Evolutionary conservation across 2,329 filamentous ascomycete genomes (phyloP), one percentile per base, ranked within the genome.

Genomic region (Trichoderma brevicompactum): DNA sequence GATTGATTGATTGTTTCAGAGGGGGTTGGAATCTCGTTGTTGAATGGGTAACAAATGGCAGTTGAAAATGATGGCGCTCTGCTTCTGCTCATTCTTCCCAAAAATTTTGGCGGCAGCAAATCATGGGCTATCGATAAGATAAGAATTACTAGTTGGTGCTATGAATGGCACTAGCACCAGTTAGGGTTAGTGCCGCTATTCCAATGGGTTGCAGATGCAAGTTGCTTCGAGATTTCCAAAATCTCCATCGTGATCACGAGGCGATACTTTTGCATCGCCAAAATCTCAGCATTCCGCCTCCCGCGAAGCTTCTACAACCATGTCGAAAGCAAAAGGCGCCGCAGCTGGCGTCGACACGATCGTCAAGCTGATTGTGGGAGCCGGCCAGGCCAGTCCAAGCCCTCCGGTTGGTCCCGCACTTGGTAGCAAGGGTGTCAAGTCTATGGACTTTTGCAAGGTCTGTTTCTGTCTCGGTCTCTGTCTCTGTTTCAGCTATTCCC

Each of bases 381-480:
- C 95, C 65, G 95, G 95, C 32, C 92, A 97, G 79, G 95, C 95
- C 67, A 94, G 89, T 74, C 95, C 95, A 36, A 96, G 93, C 80
- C 95, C 95, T 40, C 95, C 95, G 5, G 94, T 99, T 74, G 95
- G 95, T 83, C 95, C 95, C 66, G 95, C 95, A 62, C 86, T 99
- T 70, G 95, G 95, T 81, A 94, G 90, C 78, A 98, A 97, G 83
- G 95, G 95, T 83, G 91, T 99, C 68, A 99, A 99, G 83, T 96
- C 92, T 66, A 99, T 99, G 90, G 95, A 99, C 80, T 99, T 98
- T 78, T 98, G 95, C 88, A 98, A 98, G 86, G 94, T 96, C 67
- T 67, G 78, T 65, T 10, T 6, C 40, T 48, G n/a, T 17, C 23
- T 6, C 40, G 41, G n/a, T 17, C 23, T 10, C 13, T 19, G 17